A percentile compares a stretch with the other conserved stretches of the same genome.
Evolutionary conservation across 2,329 filamentous ascomycete species (phyloP).

Genomic region (Bipolaris cookei): DNA sequence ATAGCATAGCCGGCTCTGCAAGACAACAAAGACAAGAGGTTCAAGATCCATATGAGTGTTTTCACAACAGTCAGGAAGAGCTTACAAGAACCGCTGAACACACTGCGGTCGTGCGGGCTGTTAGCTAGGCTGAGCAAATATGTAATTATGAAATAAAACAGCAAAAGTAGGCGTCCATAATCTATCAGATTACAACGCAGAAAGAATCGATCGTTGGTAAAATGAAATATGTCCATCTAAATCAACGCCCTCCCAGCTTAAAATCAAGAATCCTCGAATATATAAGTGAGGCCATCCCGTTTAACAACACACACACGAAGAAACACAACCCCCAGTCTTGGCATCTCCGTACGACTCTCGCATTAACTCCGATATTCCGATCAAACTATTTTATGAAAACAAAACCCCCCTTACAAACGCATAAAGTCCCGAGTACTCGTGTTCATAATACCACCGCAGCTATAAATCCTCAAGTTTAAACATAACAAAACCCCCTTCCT

Average conservation of each 20-base stretch:
- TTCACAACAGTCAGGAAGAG: slow-evolving; percentile 21
- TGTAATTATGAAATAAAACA: neutral
- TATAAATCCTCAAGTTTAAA: too few species aligned
- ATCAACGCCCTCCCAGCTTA: neutral
- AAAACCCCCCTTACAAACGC: too few species aligned
- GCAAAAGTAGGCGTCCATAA: slow-evolving; percentile 43
- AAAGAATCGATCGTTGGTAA: neutral
- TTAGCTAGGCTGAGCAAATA: slow-evolving; percentile 10
- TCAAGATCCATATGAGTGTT: slow-evolving; percentile 11
- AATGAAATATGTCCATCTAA: neutral
- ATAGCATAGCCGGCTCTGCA: slow-evolving; percentile 9
- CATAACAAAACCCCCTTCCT: too few species aligned
- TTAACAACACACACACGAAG: neutral
- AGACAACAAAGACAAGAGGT: neutral
- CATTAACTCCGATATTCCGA: neutral
- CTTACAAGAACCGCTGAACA: slow-evolving; percentile 9
- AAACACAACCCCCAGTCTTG: neutral
- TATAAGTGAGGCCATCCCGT: neutral
- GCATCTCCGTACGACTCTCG: neutral
- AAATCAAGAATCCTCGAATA: neutral
- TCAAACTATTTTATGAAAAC: too few species aligned
- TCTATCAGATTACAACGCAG: slow-evolving; percentile 46
- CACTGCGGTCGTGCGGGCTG: slow-evolving; percentile 17
- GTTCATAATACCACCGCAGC: too few species aligned
- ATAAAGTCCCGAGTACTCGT: too few species aligned